Base-by-base conservation (phyloP, 106 monocot genomes). In the Dendrobium officinale region DNA sequence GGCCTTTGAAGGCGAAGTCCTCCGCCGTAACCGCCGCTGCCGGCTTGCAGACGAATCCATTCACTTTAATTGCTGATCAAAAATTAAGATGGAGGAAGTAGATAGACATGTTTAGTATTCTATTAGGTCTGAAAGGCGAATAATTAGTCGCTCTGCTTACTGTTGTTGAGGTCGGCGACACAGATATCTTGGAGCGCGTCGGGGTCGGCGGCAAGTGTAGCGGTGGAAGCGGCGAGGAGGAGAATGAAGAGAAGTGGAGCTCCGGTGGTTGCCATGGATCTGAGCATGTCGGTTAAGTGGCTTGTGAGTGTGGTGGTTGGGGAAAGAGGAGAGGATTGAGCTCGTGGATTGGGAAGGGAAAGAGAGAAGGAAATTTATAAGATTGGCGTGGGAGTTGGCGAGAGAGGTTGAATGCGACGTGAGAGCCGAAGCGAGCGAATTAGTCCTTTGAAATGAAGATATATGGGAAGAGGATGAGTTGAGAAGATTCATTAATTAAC, bases 121-220 rank as follows among this genome's bases (percentile, higher is more conserved):
- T 2, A 19, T 61, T 4, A 61, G 3, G 56, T 56, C 54, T 15
- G 13, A 19, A 56, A 56, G 3, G 19, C 56, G 13, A 3, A 56
- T 56, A 77, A 37, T 1, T 22, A 2, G 55, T 24, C 10, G 18
- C 10, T 1, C 5, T 42, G 42, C 79, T 81, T 84, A 88, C 88
- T 73, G 17, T 88, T 76, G 7, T 55, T 83, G 51, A 80, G 79
- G 77, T 88, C 88, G 29, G 88, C 91, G 58, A 88, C 88, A 70
- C 92, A 93, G 64, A 93, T n/a, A 43, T 93, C 92, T 47, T 93
- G 92, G 79, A 93, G 93, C 85, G 84, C 76, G 82, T 88, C 79
- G 27, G 92, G 90, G 67, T 93, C 93, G 8, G 67, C 66, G 70
- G 84, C 86, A 11, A 81, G 55, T 0, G 79, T 41, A 55, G 73